These are phyloP conservation scores for Leccinum griseonigrum DNA, from an alignment of 1,284 basidiomycete species.

Conservation along the genomic window DNA sequence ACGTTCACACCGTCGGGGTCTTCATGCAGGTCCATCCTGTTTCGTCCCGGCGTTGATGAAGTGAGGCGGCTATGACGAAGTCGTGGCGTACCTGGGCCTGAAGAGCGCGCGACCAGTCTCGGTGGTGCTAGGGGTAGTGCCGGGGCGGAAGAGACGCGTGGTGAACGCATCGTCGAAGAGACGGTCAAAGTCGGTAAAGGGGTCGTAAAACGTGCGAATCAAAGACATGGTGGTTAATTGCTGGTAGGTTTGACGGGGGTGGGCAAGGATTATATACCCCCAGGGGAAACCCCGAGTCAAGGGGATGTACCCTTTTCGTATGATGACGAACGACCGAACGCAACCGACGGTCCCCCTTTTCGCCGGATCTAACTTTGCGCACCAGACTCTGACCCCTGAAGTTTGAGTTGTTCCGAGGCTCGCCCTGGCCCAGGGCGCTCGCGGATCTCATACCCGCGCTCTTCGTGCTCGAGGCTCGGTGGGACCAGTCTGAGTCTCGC, in stretches of 20 bases:
- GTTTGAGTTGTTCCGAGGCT: too few relatives aligned
- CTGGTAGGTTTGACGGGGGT: neutral
- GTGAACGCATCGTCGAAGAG: conserved; percentile 47
- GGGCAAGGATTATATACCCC: neutral
- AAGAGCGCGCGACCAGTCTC: conserved; percentile 19
- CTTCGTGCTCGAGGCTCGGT: too few relatives aligned
- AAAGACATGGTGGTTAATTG: conserved; percentile 30
- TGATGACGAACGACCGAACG: too few relatives aligned
- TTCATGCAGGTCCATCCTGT: conserved; percentile 49
- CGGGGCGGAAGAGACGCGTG: conserved; percentile 27
- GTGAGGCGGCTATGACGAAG: neutral
- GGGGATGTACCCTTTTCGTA: neutral
- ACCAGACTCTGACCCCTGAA: too few relatives aligned
- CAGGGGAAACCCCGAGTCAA: neutral
- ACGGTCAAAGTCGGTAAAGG: conserved; percentile 49
- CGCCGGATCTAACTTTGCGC: too few relatives aligned
- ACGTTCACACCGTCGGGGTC: conserved; percentile 38
- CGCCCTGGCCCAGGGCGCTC: too few relatives aligned
- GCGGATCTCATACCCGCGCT: too few relatives aligned
- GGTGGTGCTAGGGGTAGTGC: neutral
- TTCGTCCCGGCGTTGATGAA: neutral
- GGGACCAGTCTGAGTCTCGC: too few relatives aligned
- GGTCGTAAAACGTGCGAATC: conserved; percentile 43
- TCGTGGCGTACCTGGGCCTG: conserved; percentile 26
- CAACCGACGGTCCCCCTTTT: too few relatives aligned